Evolutionary conservation across 2,329 filamentous ascomycete genomes (phyloP).

Genomic region (Orbilia blumenaviensis): DNA sequence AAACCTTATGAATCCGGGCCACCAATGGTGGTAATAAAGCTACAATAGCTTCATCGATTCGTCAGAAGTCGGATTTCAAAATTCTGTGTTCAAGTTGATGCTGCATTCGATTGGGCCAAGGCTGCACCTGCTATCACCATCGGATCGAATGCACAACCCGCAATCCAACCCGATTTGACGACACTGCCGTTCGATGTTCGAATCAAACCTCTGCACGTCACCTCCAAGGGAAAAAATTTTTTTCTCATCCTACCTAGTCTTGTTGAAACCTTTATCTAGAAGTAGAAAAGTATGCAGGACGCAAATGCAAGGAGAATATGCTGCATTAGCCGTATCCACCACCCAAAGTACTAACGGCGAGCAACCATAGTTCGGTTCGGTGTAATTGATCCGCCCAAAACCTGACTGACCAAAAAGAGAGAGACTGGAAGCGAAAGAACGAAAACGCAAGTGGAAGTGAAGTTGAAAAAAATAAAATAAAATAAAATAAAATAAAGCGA

Average conservation of each 20-base stretch:
- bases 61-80: background rate
- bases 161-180: slow-evolving; percentile 12
- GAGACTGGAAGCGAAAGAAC: too few species aligned
- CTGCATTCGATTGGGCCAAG: slow-evolving; percentile 1
- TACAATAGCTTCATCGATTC: background rate
- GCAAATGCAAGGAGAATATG: slow-evolving; percentile 10
- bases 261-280: slow-evolving; percentile 6
- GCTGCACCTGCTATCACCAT: background rate
- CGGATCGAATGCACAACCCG: background rate
- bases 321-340: slow-evolving; percentile 16
- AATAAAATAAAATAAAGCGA: slow-evolving; percentile 33
- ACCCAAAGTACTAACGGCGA: background rate
- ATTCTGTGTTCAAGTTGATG: background rate
- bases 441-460: too few species aligned
- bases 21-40: too few species aligned
- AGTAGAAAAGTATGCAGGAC: slow-evolving; percentile 5
- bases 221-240: background rate
- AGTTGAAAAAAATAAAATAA: slow-evolving; percentile 26
- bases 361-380: background rate
- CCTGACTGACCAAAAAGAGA: background rate
- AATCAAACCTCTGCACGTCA: slow-evolving; percentile 35
- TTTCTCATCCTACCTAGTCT: background rate
- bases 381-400: background rate
- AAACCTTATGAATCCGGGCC: too few species aligned
- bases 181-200: background rate